Percentiles rank a stretch among this genome's conserved stretches.
These are phyloP conservation scores for Arthrinium puccinioides DNA, from an alignment of 2,329 filamentous ascomycete species.

Conservation along the genomic window DNA sequence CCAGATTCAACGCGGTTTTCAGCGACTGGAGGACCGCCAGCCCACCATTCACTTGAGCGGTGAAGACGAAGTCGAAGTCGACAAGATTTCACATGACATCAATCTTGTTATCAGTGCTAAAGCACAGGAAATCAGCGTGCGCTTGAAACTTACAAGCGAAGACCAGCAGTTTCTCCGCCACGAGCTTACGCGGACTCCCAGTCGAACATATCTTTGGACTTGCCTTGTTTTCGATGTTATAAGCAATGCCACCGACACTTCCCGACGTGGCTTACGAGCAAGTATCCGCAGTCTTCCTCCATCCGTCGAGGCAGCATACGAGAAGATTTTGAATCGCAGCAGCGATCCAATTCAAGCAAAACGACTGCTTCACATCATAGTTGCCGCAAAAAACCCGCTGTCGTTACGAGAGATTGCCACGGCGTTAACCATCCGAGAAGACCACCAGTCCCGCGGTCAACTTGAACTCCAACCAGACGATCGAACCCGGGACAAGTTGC, in stretches of 20 bases:
- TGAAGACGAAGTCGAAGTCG: slow-evolving; percentile 16
- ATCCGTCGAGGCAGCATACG: slow-evolving; percentile 24
- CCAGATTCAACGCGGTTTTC: slow-evolving; percentile 16
- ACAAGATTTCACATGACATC: slow-evolving; percentile 23
- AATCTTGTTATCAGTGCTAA: slow-evolving; percentile 17
- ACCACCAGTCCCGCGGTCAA: slow-evolving; percentile 19
- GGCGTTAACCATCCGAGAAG: slow-evolving; percentile 15
- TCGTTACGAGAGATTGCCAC: slow-evolving; percentile 23
- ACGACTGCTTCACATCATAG: slow-evolving; percentile 26
- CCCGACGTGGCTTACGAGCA: slow-evolving; percentile 4
- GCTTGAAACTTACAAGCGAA: neutral
- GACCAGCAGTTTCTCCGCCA: slow-evolving; percentile 4
- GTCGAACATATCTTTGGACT: slow-evolving; percentile 18
- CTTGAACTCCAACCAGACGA: slow-evolving; percentile 40
- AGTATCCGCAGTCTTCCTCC: slow-evolving; percentile 13
- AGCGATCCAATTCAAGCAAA: slow-evolving; percentile 14
- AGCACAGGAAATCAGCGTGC: slow-evolving; percentile 7
- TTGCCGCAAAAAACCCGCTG: slow-evolving; percentile 24
- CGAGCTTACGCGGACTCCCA: slow-evolving; percentile 7
- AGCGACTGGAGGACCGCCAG: slow-evolving; percentile 7
- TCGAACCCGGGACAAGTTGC: neutral
- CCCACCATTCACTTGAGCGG: slow-evolving; percentile 23
- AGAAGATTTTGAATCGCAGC: slow-evolving; percentile 24
- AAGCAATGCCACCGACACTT: slow-evolving; percentile 7
- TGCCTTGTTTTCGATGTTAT: slow-evolving; percentile 13